Conservation (phyloP, 2,329 filamentous ascomycete genomes). For the Hymenotorrendiella dingleyae region DNA sequence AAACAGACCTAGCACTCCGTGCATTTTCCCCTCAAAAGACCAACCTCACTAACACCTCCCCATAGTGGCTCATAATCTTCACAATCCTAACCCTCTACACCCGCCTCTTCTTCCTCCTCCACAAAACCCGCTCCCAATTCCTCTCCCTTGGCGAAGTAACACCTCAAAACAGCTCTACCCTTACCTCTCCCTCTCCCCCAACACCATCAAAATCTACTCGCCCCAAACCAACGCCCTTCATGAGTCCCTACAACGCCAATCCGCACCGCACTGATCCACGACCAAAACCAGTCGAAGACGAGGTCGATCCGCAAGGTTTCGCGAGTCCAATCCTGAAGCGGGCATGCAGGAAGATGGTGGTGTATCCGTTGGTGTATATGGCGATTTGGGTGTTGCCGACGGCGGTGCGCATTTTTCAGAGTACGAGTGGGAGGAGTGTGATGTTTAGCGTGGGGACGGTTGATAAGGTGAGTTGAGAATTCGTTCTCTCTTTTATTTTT, state of each 20-base stretch:
- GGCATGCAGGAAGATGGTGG: constrained; percentile 32
- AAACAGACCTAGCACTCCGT: no score
- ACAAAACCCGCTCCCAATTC: constrained; percentile 33
- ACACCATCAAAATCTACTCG: constrained; percentile 33
- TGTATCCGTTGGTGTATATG: constrained; percentile 38
- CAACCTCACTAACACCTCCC: neutral
- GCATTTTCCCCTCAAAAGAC: no score
- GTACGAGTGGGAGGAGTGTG: constrained; percentile 29
- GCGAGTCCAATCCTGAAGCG: neutral
- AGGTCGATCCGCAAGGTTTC: no score
- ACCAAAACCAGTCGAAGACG: no score
- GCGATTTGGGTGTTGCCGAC: constrained; percentile 38
- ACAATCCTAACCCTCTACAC: constrained; percentile 35
- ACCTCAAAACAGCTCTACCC: neutral
- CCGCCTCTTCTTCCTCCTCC: constrained; percentile 35
- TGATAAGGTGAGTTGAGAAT: constrained; percentile 21
- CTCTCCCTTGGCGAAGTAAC: constrained; percentile 26
- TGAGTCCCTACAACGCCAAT: no score
- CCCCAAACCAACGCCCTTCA: no score
- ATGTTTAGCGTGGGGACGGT: constrained; percentile 28
- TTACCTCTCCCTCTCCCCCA: neutral
- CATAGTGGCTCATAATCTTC: constrained; percentile 35
- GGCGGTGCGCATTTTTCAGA: constrained; percentile 36
- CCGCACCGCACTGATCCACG: no score
- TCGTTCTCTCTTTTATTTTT: neutral